Evolutionary conservation across 441 rosid species (phyloP), one percentile per base, ranked within the genome.

Genomic region (Aquilaria agallochum): DNA sequence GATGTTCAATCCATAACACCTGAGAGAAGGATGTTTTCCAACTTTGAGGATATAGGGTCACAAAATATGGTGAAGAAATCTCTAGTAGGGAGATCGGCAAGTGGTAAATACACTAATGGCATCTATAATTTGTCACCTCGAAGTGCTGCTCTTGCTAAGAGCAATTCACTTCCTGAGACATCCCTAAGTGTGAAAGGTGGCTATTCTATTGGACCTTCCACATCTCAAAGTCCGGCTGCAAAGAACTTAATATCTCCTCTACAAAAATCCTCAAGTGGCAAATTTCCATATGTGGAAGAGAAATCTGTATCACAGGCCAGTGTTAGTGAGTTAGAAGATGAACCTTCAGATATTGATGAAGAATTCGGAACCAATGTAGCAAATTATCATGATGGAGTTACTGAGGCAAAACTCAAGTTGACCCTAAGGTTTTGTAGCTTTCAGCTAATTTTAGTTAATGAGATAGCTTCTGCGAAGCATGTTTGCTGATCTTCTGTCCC

Each of bases 361-460:
- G 86, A 69, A 73, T 68, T 73, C 49, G 81, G 77, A 64, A 59
- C 63, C 57, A 72, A 40, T 61, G 56, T 67, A 58, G 58, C 53
- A 59, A 56, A 70, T 72, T 56, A 66, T 58, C 76, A 74, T 58
- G 82, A 81, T 62, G 85, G 86, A 80, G 82, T 87, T 76, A 80
- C 89, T 1, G 70, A 71, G 65, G 95, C 97, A 75, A 89, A 86
- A 77, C 86, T 92, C 67, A 92, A 81, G 81, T 74, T 89, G 83
- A 88, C 90, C 68, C 68, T 86, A 70, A 89, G 98, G 99, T 95
- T 73, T 63, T 71, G 45, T 59, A 70, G 69, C 64, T 73, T 46
- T 64, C 59, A 58, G 55, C 27, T 63, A 46, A 47, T 55, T 66
- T 56, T 68, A 50, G 42, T 53, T 49, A 8, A 36, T 36, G 42